phyloP scores from a whole-genome alignment of 805 yeast species.

The Ogataea methylovora region DNA sequence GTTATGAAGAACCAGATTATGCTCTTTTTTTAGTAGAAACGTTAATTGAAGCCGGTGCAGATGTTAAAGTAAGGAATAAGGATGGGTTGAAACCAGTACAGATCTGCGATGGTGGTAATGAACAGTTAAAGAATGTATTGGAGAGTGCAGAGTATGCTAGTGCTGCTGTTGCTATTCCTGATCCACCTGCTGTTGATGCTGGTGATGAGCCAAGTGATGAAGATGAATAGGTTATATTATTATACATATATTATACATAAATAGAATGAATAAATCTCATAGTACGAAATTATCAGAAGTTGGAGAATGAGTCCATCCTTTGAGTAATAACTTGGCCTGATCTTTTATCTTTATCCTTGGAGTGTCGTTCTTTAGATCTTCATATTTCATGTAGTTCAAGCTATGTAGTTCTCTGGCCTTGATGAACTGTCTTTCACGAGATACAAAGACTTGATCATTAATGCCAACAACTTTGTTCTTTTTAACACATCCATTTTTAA shows the following conservation, averaged over 20 bases:
- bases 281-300: too few relatives aligned
- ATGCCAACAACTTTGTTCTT: slow-evolving; percentile 37
- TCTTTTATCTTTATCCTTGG: too few relatives aligned
- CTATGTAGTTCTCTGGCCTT: too few relatives aligned
- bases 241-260: too few relatives aligned
- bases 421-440: too few relatives aligned
- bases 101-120: slow-evolving; percentile 47
- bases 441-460: slow-evolving; percentile 25
- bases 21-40: slow-evolving; percentile 73
- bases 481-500: slow-evolving; percentile 47
- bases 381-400: slow-evolving; percentile 6
- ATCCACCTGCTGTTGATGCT: slow-evolving; percentile 25
- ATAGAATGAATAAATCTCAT: too few relatives aligned
- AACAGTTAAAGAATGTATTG: slow-evolving; percentile 51
- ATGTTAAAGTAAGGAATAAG: slow-evolving; percentile 55
- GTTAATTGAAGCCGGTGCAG: slow-evolving; percentile 86
- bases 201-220: slow-evolving; percentile 26
- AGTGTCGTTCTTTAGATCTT: slow-evolving; percentile 1
- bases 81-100: slow-evolving; percentile 71
- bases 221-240: too few relatives aligned
- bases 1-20: slow-evolving; percentile 76
- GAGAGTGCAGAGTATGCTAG: slow-evolving; percentile 81
- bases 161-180: slow-evolving; percentile 18
- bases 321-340: too few relatives aligned
- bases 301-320: too few relatives aligned